These are phyloP conservation scores for Grosmannia penicillata DNA, from an alignment of 2,329 filamentous ascomycete species.

Conservation along the genomic window DNA sequence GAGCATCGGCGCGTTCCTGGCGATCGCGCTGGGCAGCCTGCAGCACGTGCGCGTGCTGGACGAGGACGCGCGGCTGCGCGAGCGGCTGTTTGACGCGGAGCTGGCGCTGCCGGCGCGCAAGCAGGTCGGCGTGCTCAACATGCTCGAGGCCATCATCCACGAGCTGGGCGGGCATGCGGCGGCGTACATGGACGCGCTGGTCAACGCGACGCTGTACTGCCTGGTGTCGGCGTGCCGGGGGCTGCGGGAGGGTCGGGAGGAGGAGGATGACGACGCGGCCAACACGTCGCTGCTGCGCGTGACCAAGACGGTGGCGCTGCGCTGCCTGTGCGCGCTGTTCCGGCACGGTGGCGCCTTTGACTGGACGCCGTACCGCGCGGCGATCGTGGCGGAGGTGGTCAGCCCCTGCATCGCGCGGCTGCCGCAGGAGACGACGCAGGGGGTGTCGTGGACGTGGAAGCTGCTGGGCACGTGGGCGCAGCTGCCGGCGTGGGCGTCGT, in stretches of 20 bases:
- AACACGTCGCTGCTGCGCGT: constrained; percentile 45
- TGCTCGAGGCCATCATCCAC: constrained; percentile 75
- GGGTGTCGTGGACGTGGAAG: constrained; percentile 67
- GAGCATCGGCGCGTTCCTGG: constrained; percentile 68
- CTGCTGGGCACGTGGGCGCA: constrained; percentile 72
- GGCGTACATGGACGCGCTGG: constrained; percentile 51
- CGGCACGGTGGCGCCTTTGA: constrained; percentile 51
- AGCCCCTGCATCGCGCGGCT: constrained; percentile 65
- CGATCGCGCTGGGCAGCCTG: constrained; percentile 64
- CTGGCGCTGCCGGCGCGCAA: constrained; percentile 49
- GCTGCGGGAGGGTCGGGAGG: constrained; percentile 19
- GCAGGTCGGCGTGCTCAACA: constrained; percentile 82
- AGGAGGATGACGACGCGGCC: constrained; percentile 19
- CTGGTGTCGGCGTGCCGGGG: constrained; percentile 54
- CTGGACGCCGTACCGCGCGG: constrained; percentile 56
- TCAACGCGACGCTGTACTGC: constrained; percentile 71
- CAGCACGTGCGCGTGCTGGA: constrained; percentile 44
- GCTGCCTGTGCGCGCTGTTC: constrained; percentile 70
- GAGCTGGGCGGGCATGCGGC: constrained; percentile 63
- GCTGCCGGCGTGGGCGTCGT: constrained; percentile 48
- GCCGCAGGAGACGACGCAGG: constrained; percentile 74
- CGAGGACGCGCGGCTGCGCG: constrained; percentile 24
- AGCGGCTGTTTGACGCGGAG: constrained; percentile 29
- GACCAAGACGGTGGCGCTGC: constrained; percentile 59
- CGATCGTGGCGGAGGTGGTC: constrained; percentile 62